These are phyloP conservation scores for Collybiopsis confluens DNA, from an alignment of 768 basidiomycete genomes.

Conservation along the genomic window DNA sequence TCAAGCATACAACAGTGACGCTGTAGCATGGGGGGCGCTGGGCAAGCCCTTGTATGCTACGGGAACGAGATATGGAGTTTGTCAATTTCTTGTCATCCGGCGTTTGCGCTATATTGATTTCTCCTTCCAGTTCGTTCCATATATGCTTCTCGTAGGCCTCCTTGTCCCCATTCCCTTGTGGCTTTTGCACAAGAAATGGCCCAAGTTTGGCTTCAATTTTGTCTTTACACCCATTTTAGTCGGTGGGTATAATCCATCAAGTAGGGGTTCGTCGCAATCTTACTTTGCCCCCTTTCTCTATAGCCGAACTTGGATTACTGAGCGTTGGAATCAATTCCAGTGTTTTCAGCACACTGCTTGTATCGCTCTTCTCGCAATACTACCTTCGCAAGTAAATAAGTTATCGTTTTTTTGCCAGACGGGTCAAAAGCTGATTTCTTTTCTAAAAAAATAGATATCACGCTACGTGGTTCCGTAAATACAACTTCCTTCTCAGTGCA, in stretches of 20 bases:
- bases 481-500: constrained; percentile 24
- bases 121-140: constrained; percentile 37
- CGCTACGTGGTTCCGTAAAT: constrained; percentile 31
- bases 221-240: constrained; percentile 35
- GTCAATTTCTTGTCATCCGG: no score
- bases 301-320: constrained; percentile 18
- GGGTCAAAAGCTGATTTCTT: no score
- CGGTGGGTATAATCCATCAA: constrained; percentile 24
- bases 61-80: constrained; percentile 39
- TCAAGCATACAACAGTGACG: constrained; percentile 46
- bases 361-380: constrained; percentile 31
- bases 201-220: constrained; percentile 40
- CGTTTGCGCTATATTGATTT: no score
- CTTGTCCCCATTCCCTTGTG: constrained; percentile 50
- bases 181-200: constrained; percentile 41
- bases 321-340: constrained; percentile 38
- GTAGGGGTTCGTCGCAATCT: no score
- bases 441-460: constrained; percentile 12
- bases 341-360: constrained; percentile 16
- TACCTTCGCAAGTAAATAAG: constrained; percentile 25
- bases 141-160: constrained; percentile 42
- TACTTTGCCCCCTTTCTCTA: no score
- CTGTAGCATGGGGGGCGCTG: constrained; percentile 54
- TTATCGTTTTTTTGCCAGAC: background rate
- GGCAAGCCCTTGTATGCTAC: constrained; percentile 42